Percentiles rank a stretch among this genome's conserved stretches.
Evolutionary conservation across 768 basidiomycete genomes (phyloP).

Genomic region (Mycena polygramma): DNA sequence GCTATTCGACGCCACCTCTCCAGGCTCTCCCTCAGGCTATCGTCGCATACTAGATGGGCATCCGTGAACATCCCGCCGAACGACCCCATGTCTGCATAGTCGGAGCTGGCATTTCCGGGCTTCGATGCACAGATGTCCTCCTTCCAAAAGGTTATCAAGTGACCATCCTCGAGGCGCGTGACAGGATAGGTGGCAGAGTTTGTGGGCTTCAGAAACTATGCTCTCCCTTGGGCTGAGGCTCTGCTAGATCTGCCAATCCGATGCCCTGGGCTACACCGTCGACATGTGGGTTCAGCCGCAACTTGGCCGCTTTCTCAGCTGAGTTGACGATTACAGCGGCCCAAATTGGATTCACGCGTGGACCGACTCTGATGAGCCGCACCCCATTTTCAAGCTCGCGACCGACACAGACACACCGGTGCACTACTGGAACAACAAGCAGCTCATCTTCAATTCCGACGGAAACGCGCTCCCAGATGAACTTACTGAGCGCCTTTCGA

Average conservation of each 20-base stretch:
- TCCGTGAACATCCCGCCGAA: slow-evolving; percentile 4
- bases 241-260: slow-evolving; percentile 38
- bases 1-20: not conserved
- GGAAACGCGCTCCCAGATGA: slow-evolving; percentile 31
- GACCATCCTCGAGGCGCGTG: slow-evolving; percentile 39
- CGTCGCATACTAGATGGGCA: not conserved
- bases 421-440: slow-evolving; percentile 39
- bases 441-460: slow-evolving; percentile 33
- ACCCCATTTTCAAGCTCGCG: slow-evolving; percentile 39
- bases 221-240: not conserved
- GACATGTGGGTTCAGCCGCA: slow-evolving; percentile 32
- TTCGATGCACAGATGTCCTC: slow-evolving; percentile 37
- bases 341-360: slow-evolving; percentile 40
- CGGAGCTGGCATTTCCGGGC: slow-evolving; percentile 39
- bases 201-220: slow-evolving; percentile 8
- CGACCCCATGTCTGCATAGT: slow-evolving; percentile 37
- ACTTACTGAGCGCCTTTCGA: slow-evolving; percentile 35
- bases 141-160: slow-evolving; percentile 35
- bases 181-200: slow-evolving; percentile 40
- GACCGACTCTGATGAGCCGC: slow-evolving; percentile 36
- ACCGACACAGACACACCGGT: slow-evolving; percentile 36
- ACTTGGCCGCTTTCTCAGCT: slow-evolving; percentile 1
- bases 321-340: slow-evolving; percentile 29
- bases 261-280: slow-evolving; percentile 37
- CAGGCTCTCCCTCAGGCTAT: not conserved